phyloP scores from a whole-genome alignment of 192 early-diverging fungal genomes.

The Coemansia nantahalensis region DNA sequence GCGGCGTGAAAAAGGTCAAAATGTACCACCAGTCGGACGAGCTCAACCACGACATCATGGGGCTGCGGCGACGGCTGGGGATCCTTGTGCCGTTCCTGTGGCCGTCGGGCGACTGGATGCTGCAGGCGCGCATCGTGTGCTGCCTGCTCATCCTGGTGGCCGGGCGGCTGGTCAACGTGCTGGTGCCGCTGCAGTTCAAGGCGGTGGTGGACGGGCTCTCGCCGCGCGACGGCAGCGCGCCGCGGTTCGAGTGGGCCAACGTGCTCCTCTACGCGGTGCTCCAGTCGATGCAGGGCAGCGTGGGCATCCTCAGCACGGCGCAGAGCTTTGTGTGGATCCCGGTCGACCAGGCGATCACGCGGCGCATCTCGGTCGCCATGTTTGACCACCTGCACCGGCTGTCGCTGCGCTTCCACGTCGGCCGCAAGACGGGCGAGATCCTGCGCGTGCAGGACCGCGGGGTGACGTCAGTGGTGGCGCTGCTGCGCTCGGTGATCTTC shows the following conservation, averaged over 20 bases:
- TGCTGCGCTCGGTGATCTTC: slow-evolving; percentile 82
- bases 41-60: slow-evolving; percentile 43
- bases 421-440: slow-evolving; percentile 93
- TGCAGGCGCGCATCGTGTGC: slow-evolving; percentile 67
- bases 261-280: slow-evolving; percentile 43
- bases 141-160: slow-evolving; percentile 65
- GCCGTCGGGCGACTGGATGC: slow-evolving; percentile 59
- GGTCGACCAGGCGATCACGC: slow-evolving; percentile 88
- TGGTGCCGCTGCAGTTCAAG: slow-evolving; percentile 84
- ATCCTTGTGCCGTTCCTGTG: slow-evolving; percentile 82
- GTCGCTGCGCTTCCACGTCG: slow-evolving; percentile 88
- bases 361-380: slow-evolving; percentile 87
- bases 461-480: slow-evolving; percentile 62
- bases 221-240: slow-evolving; percentile 43
- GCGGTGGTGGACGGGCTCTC: slow-evolving; percentile 70
- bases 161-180: slow-evolving; percentile 74
- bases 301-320: slow-evolving; percentile 71
- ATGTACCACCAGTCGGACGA: slow-evolving; percentile 55
- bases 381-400: slow-evolving; percentile 87
- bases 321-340: slow-evolving; percentile 93
- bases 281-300: slow-evolving; percentile 55
- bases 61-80: slow-evolving; percentile 54
- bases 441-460: slow-evolving; percentile 76
- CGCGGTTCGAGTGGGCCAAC: slow-evolving; percentile 48
- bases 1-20: slow-evolving; percentile 46